Percentiles rank a stretch among this genome's conserved stretches.
phyloP scores from a whole-genome alignment of 305 asterid species.

The Solanum aculeatissimum region DNA sequence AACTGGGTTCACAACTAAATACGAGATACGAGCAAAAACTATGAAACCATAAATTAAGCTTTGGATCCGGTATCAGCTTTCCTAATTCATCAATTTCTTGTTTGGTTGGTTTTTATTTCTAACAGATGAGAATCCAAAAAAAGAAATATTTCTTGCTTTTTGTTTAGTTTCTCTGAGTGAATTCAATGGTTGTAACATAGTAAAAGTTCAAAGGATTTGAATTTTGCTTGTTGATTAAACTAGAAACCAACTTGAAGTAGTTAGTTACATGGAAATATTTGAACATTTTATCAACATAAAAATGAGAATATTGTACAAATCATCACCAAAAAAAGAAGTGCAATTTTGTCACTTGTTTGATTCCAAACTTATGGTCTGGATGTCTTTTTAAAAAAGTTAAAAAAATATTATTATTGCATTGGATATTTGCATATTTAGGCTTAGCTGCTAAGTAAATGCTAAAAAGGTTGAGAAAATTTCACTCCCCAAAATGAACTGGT shows the following conservation, averaged over 20 bases:
- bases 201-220: not conserved
- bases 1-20: not conserved
- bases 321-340: not conserved
- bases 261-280: too few relatives aligned
- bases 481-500: too few relatives aligned
- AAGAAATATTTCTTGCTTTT: too few relatives aligned
- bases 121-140: not conserved
- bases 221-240: not conserved
- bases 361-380: too few relatives aligned
- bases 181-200: too few relatives aligned
- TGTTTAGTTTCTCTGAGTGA: not conserved
- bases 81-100: not conserved
- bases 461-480: too few relatives aligned
- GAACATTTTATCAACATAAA: not conserved
- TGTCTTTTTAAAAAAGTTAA: too few relatives aligned
- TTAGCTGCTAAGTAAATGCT: too few relatives aligned
- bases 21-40: not conserved
- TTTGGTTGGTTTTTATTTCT: too few relatives aligned
- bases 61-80: not conserved
- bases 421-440: too few relatives aligned
- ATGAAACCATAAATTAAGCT: not conserved
- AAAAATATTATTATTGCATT: too few relatives aligned
- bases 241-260: not conserved
- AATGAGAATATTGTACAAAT: not conserved
- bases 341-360: too few relatives aligned